Evolutionary conservation across 352 stramenopile species (phyloP).

Genomic region (Elongisporangium anandrum): DNA sequence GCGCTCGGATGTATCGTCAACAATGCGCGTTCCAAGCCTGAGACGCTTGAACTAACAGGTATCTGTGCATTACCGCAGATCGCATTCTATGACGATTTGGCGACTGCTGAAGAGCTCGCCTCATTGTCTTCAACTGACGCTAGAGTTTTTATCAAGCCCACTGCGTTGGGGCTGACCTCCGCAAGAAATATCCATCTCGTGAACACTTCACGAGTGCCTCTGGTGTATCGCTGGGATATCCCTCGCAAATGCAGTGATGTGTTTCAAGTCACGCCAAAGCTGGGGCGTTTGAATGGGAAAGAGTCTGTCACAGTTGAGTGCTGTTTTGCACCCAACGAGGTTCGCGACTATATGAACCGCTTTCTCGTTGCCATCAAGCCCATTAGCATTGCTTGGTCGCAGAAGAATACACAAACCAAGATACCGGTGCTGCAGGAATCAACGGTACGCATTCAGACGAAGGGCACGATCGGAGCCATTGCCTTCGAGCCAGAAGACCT

Average conservation of each 20-base stretch:
- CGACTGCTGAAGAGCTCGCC: slow-evolving; percentile 3
- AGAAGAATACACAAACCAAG: slow-evolving; percentile 12
- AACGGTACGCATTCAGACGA: slow-evolving; percentile 56
- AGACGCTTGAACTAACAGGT: slow-evolving; percentile 52
- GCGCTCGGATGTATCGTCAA: slow-evolving; percentile 70
- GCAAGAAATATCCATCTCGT: slow-evolving; percentile 43
- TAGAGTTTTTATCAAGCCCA: slow-evolving; percentile 83
- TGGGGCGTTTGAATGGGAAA: slow-evolving; percentile 80
- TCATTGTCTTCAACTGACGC: slow-evolving; percentile 13
- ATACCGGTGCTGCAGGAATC: slow-evolving; percentile 62
- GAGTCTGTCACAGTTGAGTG: slow-evolving; percentile 60
- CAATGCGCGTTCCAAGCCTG: slow-evolving; percentile 40
- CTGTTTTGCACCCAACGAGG: slow-evolving; percentile 75
- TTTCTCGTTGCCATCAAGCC: slow-evolving; percentile 64
- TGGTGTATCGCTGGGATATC: slow-evolving; percentile 81
- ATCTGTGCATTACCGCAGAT: slow-evolving; percentile 55
- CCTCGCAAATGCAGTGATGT: slow-evolving; percentile 49
- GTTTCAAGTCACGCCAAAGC: slow-evolving; percentile 61
- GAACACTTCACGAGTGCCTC: slow-evolving; percentile 83
- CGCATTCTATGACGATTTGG: slow-evolving; percentile 29
- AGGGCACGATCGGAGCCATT: slow-evolving; percentile 72
- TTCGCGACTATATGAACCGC: slow-evolving; percentile 68
- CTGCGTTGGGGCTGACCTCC: slow-evolving; percentile 68
- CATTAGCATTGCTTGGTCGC: slow-evolving; percentile 49
- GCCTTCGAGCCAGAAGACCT: slow-evolving; percentile 65